These are phyloP conservation scores for Metarhizium album DNA, from an alignment of 2,329 filamentous ascomycete species.

Conservation along the genomic window DNA sequence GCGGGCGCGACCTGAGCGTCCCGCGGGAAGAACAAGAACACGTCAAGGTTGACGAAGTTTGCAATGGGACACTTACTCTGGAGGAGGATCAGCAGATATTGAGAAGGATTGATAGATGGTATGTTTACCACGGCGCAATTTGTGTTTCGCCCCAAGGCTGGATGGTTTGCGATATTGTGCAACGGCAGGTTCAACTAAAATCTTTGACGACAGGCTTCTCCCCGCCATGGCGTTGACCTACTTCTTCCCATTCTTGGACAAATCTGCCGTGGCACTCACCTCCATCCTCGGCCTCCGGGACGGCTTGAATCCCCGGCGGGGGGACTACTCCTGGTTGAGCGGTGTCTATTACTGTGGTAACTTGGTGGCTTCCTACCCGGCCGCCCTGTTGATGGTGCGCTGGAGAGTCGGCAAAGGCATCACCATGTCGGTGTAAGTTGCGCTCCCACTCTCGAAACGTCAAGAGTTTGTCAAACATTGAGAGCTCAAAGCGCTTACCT, in stretches of 20 bases:
- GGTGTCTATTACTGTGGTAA: conserved; percentile 43
- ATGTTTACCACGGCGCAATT: conserved; percentile 23
- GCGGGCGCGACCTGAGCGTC: neutral
- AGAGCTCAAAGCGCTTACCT: no score
- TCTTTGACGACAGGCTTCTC: no score
- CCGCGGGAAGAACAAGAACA: neutral
- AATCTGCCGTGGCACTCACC: conserved; percentile 42
- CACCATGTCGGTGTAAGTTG: conserved; percentile 11
- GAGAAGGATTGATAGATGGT: conserved; percentile 46
- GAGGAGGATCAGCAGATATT: conserved; percentile 40
- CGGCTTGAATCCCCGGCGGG: conserved; percentile 33
- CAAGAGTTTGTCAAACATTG: no score
- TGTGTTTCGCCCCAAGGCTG: neutral
- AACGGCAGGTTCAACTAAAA: no score
- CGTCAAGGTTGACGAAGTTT: neutral
- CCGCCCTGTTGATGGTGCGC: conserved; percentile 15
- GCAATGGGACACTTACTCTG: conserved; percentile 8
- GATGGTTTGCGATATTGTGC: no score
- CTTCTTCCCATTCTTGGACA: conserved; percentile 51
- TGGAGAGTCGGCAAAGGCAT: conserved; percentile 18
- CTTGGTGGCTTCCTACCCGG: conserved; percentile 21
- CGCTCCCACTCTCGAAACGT: neutral
- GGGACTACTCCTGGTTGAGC: conserved; percentile 40
- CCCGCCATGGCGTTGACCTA: conserved; percentile 42
- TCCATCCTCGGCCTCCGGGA: conserved; percentile 37